These are phyloP conservation scores for Penicillium arizonense DNA, from an alignment of 495 filamentous ascomycete genomes.

Conservation along the genomic window DNA sequence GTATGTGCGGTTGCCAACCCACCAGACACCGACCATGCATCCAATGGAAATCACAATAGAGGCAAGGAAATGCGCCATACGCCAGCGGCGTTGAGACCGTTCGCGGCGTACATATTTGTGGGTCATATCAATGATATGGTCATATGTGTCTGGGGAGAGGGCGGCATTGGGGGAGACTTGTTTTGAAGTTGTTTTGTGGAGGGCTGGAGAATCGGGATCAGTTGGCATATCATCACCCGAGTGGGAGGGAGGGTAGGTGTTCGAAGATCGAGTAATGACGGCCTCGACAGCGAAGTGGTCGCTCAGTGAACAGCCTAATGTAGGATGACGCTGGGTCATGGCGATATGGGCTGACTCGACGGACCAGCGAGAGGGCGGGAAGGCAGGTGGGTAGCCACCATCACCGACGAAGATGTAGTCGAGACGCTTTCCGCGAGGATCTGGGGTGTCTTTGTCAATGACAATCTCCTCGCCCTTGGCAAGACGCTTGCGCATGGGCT, in stretches of 20 bases:
- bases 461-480: slow-evolving; percentile 54
- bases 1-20: slow-evolving; percentile 64
- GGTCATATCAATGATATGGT: slow-evolving; percentile 68
- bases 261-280: slow-evolving; percentile 32
- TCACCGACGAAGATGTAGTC: slow-evolving; percentile 87
- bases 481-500: slow-evolving; percentile 57
- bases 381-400: slow-evolving; percentile 31
- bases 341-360: slow-evolving; percentile 68
- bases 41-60: slow-evolving; percentile 63
- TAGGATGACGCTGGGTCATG: slow-evolving; percentile 82
- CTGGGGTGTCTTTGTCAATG: slow-evolving; percentile 57
- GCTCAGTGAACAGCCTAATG: slow-evolving; percentile 77
- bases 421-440: slow-evolving; percentile 78
- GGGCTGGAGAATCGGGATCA: slow-evolving; percentile 7
- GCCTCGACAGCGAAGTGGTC: slow-evolving; percentile 84
- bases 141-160: slow-evolving; percentile 59
- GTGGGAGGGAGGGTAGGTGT: not conserved
- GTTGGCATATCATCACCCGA: not conserved
- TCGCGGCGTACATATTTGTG: slow-evolving; percentile 66
- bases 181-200: slow-evolving; percentile 18
- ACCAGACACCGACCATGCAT: slow-evolving; percentile 83
- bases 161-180: slow-evolving; percentile 24
- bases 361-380: slow-evolving; percentile 52
- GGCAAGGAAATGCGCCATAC: slow-evolving; percentile 69
- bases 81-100: slow-evolving; percentile 62